These are phyloP conservation scores for Pisolithus orientalis DNA, from an alignment of 768 basidiomycete genomes.

Conservation along the genomic window DNA sequence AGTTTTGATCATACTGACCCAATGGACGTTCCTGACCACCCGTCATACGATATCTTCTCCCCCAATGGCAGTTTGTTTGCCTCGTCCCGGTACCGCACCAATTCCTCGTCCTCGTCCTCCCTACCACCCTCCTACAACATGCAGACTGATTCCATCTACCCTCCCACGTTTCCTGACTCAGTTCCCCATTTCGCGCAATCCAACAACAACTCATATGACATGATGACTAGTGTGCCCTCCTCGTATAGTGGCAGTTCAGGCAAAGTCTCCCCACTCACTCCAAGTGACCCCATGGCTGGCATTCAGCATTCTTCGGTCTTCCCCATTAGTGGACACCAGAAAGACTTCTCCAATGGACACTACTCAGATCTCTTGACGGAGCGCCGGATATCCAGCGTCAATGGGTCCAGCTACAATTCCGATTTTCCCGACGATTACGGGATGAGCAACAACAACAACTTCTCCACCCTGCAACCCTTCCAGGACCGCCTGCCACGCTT, in stretches of 20 bases:
- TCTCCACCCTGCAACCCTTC: constrained; percentile 52
- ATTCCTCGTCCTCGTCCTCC: constrained; percentile 69
- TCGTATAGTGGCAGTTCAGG: constrained; percentile 56
- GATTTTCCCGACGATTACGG: constrained; percentile 65
- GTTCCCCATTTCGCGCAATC: constrained; percentile 51
- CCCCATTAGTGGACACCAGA: constrained; percentile 35
- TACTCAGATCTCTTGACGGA: constrained; percentile 59
- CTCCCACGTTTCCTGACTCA: constrained; percentile 56
- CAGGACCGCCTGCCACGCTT: constrained; percentile 54
- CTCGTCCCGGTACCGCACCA: constrained; percentile 61
- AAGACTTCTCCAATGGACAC: constrained; percentile 50
- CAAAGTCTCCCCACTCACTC: constrained; percentile 72
- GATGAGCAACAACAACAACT: constrained; percentile 40
- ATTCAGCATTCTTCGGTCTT: constrained; percentile 53
- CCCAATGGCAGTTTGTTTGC: constrained; percentile 41
- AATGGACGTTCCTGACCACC: constrained; percentile 52
- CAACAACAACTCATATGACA: constrained; percentile 54
- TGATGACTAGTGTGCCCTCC: constrained; percentile 56
- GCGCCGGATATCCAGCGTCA: constrained; percentile 46
- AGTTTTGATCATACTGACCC: constrained; percentile 47
- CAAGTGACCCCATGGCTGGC: constrained; percentile 53
- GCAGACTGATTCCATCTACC: constrained; percentile 51
- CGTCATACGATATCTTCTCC: constrained; percentile 61
- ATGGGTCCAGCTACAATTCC: constrained; percentile 41
- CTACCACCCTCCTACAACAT: constrained; percentile 51